Base-by-base conservation (phyloP, 2,329 filamentous ascomycete species). In the Sporothrix brunneoviolacea region DNA sequence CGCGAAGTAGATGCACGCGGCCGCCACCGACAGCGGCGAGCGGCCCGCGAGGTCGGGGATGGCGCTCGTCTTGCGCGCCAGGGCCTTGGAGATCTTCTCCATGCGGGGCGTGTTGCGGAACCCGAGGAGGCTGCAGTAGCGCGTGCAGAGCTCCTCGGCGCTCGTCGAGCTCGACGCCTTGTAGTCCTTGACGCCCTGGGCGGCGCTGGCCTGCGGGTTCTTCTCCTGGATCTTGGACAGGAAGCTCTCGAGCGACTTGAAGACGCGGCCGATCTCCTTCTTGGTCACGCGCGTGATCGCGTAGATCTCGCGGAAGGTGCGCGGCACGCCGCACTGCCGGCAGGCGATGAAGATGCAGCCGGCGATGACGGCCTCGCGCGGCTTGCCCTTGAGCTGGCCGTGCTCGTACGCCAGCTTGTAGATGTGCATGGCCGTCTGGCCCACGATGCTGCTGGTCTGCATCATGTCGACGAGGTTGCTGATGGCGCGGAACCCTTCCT, bases 261-360 rank as follows among this genome's bases (percentile, higher is more conserved):
- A 98, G 21, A 91, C 91, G 52, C 91, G 78, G 19, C 93, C 93
- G 56, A 98, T 95, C 64, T 98, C 94, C 72, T 97, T 97, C 74
- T 97, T 96, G 54, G 86, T 84, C 24, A 98, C 91, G 59, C 88
- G 88, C 8, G 93, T 98, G 65, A 97, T 76, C 54, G 89, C 85
- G 70, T 88, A 94, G 61, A 98, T 93, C 67, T 98, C 94, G 43
- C 87, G 83, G 71, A 98, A 98, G 4, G 90, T 95, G 58, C 93
- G 86, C 4, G 88, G 85, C 27, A 91, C 85, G 55, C 83, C 81
- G 63, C 88, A 86, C 68, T 96, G 89, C 39, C 93, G 89, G 66
- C 91, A 97, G 36, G 93, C 90, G 61, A 98, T 91, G 74, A 98
- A 97, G 68, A 98, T 93, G 70, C 91, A 96, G 7, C 91, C 90